Evolutionary conservation across 805 yeast species (phyloP).

Genomic region (Jamesozyma piceae): DNA sequence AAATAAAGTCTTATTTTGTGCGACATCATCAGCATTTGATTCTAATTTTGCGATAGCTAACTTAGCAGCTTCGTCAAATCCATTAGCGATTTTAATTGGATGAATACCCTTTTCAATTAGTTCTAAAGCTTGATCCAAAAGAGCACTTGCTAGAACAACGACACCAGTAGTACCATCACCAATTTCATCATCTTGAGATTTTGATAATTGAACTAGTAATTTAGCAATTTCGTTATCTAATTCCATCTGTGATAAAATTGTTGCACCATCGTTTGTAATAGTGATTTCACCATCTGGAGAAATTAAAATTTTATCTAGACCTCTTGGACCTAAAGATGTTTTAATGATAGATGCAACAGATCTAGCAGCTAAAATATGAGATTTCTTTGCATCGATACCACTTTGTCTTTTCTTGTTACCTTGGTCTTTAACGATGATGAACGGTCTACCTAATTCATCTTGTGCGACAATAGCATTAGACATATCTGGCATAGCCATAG

Average conservation of each 20-base stretch:
- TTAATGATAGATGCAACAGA: constrained; percentile 87
- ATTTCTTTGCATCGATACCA: constrained; percentile 70
- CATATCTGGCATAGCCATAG: constrained; percentile 68
- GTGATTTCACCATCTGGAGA: constrained; percentile 97
- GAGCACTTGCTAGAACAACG: constrained; percentile 89
- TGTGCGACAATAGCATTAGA: constrained; percentile 98
- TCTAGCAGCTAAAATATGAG: constrained; percentile 90
- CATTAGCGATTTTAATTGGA: constrained; percentile 93
- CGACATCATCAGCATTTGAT: constrained; percentile 52
- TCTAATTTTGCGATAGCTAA: constrained; percentile 77
- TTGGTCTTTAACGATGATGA: constrained; percentile 89
- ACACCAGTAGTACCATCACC: constrained; percentile 99
- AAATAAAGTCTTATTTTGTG: constrained; percentile 23
- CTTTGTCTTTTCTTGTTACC: constrained; percentile 56
- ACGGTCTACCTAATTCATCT: constrained; percentile 98
- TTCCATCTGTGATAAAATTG: constrained; percentile 92
- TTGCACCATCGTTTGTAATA: constrained; percentile 97
- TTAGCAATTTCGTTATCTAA: constrained; percentile 94
- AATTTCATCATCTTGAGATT: constrained; percentile 94
- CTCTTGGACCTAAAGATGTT: constrained; percentile 94
- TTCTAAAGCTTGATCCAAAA: constrained; percentile 88
- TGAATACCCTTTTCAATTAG: constrained; percentile 94
- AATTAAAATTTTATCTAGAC: constrained; percentile 91
- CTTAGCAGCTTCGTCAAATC: constrained; percentile 94
- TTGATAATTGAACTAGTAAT: constrained; percentile 83